Base-by-base conservation (phyloP, 2,329 filamentous ascomycete species). In the Diaporthe destruens region DNA sequence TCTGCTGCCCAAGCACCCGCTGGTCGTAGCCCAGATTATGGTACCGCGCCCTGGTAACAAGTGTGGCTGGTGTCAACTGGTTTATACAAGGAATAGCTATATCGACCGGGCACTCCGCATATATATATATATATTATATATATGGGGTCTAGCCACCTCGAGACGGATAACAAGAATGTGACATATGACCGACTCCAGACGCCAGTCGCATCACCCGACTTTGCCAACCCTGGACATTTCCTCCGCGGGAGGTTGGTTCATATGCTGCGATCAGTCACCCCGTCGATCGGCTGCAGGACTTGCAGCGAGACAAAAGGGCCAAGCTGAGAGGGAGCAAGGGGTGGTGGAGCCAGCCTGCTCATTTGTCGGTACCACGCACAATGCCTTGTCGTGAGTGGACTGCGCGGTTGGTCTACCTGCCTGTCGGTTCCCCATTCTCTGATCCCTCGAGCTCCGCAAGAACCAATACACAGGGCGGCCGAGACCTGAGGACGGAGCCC, bases 101-200 rank as follows among this genome's bases (percentile, higher is more conserved):
- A 65, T 55, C 34, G 57, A n/a, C 69, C 70, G 25, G 61, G 55
- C 55, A 65, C 29, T 44, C 57, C 55, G 72, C 69, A 69, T 67
- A 73, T 63, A 69, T 67, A 71, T 56, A 69, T 67, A 73, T 63
- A 69, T 67, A 71, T 56, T 59, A 71, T 59, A 61, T 69, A 59
- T 59, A 69, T 59, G 23, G 23, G 61, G 61, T 34, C 34, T 56
- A 55, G 57, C 61, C 57, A 63, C 47, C 39, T 39, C 18, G n/a
- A 61, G 51, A 71, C 54, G 67, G 59, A 47, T 55, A 47, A n/a
- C 70, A 39, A 57, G 44, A 72, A 72, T 72, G 54, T 72, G 72
- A 74, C 72, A 70, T 67, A 59, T 74, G 70, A 74, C 53, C 57
- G 54, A 55, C 12, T 36, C 44, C 59, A 61, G 59, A 32, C 44